Evolutionary conservation across 495 filamentous ascomycete species (phyloP), one percentile per base, ranked within the genome.

Genomic region (Penicillium paxilli): DNA sequence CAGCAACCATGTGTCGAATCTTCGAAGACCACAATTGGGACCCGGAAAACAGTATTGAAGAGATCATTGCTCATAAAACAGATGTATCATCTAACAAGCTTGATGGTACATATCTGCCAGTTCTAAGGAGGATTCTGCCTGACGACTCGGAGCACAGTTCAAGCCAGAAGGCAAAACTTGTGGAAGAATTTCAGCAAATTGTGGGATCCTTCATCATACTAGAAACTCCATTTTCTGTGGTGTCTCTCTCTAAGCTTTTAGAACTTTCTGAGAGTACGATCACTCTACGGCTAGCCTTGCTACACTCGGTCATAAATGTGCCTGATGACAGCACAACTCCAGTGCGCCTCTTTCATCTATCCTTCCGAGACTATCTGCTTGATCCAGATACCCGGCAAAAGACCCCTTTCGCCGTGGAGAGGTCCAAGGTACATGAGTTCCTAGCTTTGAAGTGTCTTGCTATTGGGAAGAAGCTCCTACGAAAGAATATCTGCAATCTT

Each of bases 401-500:
- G 20, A 59, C 38, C 19, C 44, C 60, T 47, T 55, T 57, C 48
- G 14, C 28, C 62, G 19, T 65, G 23, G 20, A 56, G 17, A n/a
- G 24, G 32, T 41, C 4, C 14, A 3, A 59, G 16, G 53, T 12
- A 1, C 32, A 53, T 14, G 10, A 54, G 6, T 3, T 5, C 0
- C 21, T 63, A 5, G 4, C 49, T 0, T 33, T 24, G 38, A 9
- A 32, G 20, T 78, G 63, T 51, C 58, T 79, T 25, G 5, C 64
- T 7, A 65, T 73, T 52, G 64, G 62, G 46, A 22, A 35, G n/a
- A 33, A 42, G 12, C 5, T 2, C 7, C 62, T 76, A 8, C 44
- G 54, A 22, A 28, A 65, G 37, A 58, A 79, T 58, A 76, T 80
- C 3, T 78, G 71, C 44, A 46, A 58, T 19, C 47, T 74, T 2